Evolutionary conservation across 1,284 basidiomycete species (phyloP).

Genomic region (Amylostereum areolatum): DNA sequence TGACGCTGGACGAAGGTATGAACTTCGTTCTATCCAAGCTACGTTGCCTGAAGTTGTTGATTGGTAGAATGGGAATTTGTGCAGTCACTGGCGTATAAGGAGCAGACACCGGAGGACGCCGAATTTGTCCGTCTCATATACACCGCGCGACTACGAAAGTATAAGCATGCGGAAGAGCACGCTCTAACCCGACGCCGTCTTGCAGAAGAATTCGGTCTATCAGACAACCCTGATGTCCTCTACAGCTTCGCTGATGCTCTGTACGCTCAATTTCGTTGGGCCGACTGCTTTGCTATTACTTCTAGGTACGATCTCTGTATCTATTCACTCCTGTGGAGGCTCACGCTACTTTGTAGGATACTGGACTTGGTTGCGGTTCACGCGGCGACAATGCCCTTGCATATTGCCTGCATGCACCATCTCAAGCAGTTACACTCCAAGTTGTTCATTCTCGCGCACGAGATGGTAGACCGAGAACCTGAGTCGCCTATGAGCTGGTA

Average conservation of each 20-base stretch:
- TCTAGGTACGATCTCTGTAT: slow-evolving; percentile 45
- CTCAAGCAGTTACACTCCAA: slow-evolving; percentile 86
- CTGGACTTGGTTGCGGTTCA: slow-evolving; percentile 78
- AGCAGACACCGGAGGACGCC: slow-evolving; percentile 83
- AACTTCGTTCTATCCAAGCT: background rate
- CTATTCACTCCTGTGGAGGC: background rate
- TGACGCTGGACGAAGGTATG: slow-evolving; percentile 86
- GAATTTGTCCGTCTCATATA: slow-evolving; percentile 91
- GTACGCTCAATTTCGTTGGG: slow-evolving; percentile 86
- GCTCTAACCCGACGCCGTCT: slow-evolving; percentile 68
- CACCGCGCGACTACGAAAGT: slow-evolving; percentile 86
- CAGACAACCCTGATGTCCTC: slow-evolving; percentile 89
- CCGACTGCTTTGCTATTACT: slow-evolving; percentile 90
- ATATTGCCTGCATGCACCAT: slow-evolving; percentile 97
- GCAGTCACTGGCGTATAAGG: slow-evolving; percentile 74
- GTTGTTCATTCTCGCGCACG: slow-evolving; percentile 93
- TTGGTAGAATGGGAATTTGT: slow-evolving; percentile 91
- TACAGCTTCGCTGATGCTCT: slow-evolving; percentile 90
- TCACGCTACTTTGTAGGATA: slow-evolving; percentile 50
- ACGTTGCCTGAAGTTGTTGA: background rate
- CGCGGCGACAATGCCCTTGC: slow-evolving; percentile 82
- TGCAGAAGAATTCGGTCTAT: slow-evolving; percentile 73
- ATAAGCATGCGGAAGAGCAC: slow-evolving; percentile 80
- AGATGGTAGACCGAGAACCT: slow-evolving; percentile 90
- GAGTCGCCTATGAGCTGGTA: slow-evolving; percentile 95